phyloP scores from a whole-genome alignment of 139 green algal genomes.

The Volvox reticuliferus region DNA sequence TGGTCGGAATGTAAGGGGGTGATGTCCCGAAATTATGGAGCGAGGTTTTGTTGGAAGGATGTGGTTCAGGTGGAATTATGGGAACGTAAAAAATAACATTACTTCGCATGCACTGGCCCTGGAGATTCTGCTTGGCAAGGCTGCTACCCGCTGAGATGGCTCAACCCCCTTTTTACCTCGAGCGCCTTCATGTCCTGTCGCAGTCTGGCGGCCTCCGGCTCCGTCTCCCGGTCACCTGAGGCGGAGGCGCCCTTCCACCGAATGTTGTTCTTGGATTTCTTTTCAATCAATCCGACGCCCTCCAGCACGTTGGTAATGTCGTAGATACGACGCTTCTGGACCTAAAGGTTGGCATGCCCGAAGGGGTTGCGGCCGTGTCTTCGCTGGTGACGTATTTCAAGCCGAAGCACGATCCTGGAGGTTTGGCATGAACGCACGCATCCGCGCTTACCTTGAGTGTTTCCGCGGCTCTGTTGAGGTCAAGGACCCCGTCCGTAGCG shows the following conservation, averaged over 20 bases:
- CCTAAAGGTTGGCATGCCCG: slow-evolving; percentile 59
- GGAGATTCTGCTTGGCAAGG: no score
- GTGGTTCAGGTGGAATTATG: not conserved
- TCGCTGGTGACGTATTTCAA: no score
- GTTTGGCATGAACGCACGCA: not conserved
- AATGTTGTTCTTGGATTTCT: slow-evolving; percentile 88
- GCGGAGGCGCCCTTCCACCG: slow-evolving; percentile 54
- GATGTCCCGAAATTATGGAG: no score
- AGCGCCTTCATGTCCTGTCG: slow-evolving; percentile 41
- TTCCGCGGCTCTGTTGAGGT: slow-evolving; percentile 94
- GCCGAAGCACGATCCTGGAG: no score
- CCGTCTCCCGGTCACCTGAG: not conserved
- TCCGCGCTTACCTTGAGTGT: slow-evolving; percentile 71
- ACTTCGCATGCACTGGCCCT: no score
- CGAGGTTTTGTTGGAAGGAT: not conserved
- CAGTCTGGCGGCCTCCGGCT: not conserved
- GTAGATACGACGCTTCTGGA: slow-evolving; percentile 98
- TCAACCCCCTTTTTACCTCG: not conserved
- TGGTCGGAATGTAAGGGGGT: no score
- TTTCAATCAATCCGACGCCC: slow-evolving; percentile 95
- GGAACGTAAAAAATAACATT: not conserved
- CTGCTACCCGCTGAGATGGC: no score
- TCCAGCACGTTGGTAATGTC: slow-evolving; percentile 99
- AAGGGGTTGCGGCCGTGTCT: no score
- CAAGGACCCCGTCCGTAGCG: slow-evolving; percentile 81